Base-by-base conservation (phyloP, 2,329 filamentous ascomycete species). In the Truncatella angustata region DNA sequence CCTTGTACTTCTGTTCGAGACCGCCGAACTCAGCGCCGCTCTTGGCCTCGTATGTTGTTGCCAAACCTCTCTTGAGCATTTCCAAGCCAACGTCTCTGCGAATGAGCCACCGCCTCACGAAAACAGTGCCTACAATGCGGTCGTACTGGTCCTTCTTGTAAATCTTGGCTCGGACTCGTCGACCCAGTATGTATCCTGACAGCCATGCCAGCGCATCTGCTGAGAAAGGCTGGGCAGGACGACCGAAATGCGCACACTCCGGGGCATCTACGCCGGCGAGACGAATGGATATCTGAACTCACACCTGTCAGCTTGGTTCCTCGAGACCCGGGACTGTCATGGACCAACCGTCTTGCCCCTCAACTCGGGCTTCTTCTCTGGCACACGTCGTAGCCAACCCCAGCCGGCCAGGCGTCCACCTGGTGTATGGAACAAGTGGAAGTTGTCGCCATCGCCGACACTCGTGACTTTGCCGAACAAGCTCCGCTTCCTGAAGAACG, bases 391-490 rank as follows among this genome's bases (percentile, higher is more conserved):
- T 57, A 94, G 65, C 91, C 90, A 96, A n/a, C 88, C 91, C 94
- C 94, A 99, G 49, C 94, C 94, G 10, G 87, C 80, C 48, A 92
- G 70, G 58, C 85, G 80, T 10, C 94, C 94, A n/a, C 93, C 93
- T 0, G 94, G 94, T 0, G 91, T 97, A 69, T 99, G 94, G 68
- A 88, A 99, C 44, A 99, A 70, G 60, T 94, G 88, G 69, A 99
- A 97, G 66, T 93, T 93, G 70, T 99, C 94, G 4, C 91, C 95
- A 77, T 99, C 94, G 37, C 95, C 94, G 21, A 99, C 94, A 60
- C 89, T 91, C 11, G 93, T 97, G 37, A 97, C 94, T 56, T 81
- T 82, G 12, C 94, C 94, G 61, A 93, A 88, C 37, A 99, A 66
- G 60, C 84, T 92, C 60, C 89, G 81, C 55, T 77, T 85, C 42